These are phyloP conservation scores for Tagetes patula DNA, from an alignment of 129 eudicot genomes.

Conservation along the genomic window DNA sequence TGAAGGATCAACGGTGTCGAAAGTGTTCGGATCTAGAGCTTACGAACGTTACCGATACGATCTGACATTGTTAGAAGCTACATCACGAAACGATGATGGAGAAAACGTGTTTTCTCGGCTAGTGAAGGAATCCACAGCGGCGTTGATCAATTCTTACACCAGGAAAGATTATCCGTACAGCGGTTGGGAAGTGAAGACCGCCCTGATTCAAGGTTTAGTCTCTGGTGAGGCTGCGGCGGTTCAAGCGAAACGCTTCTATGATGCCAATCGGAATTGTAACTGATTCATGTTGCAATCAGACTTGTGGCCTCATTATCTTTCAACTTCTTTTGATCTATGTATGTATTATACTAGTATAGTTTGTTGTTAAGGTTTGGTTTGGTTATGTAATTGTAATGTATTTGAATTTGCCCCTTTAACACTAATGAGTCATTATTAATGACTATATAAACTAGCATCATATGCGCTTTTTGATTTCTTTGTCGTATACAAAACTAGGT, in stretches of 20 bases:
- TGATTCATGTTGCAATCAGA: slow-evolving; percentile 9
- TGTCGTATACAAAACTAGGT: too few species aligned
- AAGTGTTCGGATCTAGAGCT: slow-evolving; percentile 79
- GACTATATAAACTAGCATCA: too few species aligned
- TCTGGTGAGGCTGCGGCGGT: slow-evolving; percentile 58
- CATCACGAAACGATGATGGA: slow-evolving; percentile 61
- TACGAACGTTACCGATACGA: slow-evolving; percentile 75
- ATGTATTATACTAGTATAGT: slow-evolving; percentile 1
- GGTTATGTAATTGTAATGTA: not conserved
- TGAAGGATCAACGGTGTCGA: slow-evolving; percentile 65
- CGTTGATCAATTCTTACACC: slow-evolving; percentile 72
- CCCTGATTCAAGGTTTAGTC: slow-evolving; percentile 60
- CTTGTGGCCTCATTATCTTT: not conserved
- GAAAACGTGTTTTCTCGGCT: slow-evolving; percentile 59
- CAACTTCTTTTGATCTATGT: not conserved
- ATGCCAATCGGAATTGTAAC: slow-evolving; percentile 72
- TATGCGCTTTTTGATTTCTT: too few species aligned
- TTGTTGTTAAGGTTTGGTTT: slow-evolving; percentile 1
- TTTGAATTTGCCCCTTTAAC: not conserved
- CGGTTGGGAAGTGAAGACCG: slow-evolving; percentile 88
- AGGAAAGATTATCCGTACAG: slow-evolving; percentile 66
- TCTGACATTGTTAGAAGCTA: slow-evolving; percentile 75
- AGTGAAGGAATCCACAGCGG: slow-evolving; percentile 81
- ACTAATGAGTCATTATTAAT: too few species aligned
- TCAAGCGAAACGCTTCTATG: slow-evolving; percentile 54